Percentiles rank a stretch among this genome's conserved stretches.
phyloP scores from a whole-genome alignment of 495 filamentous ascomycete genomes.

The Podospora sp. region DNA sequence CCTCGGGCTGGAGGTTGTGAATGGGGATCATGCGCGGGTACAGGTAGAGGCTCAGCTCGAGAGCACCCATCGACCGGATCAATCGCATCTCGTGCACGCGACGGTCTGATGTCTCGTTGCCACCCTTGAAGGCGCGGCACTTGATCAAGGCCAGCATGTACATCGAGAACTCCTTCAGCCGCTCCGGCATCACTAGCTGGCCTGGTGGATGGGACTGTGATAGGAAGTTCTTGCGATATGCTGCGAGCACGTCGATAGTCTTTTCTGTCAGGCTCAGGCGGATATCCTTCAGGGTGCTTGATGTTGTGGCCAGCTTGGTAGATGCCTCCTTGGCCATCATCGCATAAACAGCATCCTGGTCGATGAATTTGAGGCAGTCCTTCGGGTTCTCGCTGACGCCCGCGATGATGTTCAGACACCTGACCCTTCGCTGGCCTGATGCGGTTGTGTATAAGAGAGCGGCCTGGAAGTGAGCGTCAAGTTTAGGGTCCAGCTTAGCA shows the following conservation, averaged over 20 bases:
- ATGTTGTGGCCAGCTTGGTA: constrained; percentile 67
- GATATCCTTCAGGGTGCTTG: constrained; percentile 83
- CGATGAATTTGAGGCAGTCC: constrained; percentile 86
- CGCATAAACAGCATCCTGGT: constrained; percentile 88
- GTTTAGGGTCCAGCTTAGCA: constrained; percentile 92
- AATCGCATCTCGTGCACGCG: constrained; percentile 89
- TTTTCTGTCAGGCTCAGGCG: constrained; percentile 85
- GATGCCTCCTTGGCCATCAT: constrained; percentile 93
- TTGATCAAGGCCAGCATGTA: constrained; percentile 94
- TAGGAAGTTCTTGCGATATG: constrained; percentile 89
- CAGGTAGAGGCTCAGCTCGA: constrained; percentile 87
- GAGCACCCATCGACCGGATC: constrained; percentile 80
- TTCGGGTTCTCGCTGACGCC: constrained; percentile 81
- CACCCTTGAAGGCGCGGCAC: constrained; percentile 90
- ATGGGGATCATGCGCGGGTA: constrained; percentile 92
- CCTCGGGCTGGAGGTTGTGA: constrained; percentile 82
- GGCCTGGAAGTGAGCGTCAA: constrained; percentile 97
- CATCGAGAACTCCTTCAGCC: constrained; percentile 96
- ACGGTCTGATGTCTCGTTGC: constrained; percentile 88
- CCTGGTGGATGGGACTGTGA: constrained; percentile 80
- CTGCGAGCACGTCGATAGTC: constrained; percentile 90
- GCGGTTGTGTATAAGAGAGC: constrained; percentile 93
- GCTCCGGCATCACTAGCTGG: constrained; percentile 92
- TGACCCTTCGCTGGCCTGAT: constrained; percentile 83
- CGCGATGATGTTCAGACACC: constrained; percentile 91